Percentiles rank a stretch among this genome's conserved stretches.
phyloP scores from a whole-genome alignment of 139 green algal species.

The Axilococcus clingmanii region DNA sequence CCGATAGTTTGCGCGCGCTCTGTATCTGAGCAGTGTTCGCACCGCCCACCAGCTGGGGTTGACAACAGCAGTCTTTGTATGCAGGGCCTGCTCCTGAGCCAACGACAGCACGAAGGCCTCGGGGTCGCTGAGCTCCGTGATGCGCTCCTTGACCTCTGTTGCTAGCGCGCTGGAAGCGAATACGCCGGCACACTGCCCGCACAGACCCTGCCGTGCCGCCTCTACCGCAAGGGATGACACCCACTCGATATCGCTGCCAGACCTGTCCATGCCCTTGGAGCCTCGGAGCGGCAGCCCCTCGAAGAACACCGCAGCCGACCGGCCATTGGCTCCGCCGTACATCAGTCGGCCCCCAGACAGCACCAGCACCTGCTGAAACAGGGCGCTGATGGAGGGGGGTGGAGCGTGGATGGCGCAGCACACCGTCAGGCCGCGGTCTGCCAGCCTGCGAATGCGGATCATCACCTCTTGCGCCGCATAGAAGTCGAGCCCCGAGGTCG shows the following conservation, averaged over 20 bases:
- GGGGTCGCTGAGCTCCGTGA: background rate
- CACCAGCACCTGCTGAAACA: background rate
- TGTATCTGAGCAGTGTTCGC: conserved; percentile 73
- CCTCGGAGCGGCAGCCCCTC: no score
- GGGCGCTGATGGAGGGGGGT: background rate
- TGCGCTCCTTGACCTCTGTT: background rate
- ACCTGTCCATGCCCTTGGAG: no score
- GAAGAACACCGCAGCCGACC: no score
- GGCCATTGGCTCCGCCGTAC: background rate
- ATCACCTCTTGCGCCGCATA: background rate
- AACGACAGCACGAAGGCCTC: background rate
- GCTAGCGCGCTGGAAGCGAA: no score
- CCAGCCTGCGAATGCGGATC: background rate
- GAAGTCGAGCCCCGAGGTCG: background rate
- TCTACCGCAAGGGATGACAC: no score
- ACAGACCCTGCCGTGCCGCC: no score
- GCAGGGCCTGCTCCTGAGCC: no score
- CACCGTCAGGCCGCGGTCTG: background rate
- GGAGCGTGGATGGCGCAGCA: background rate
- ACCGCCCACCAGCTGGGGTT: no score
- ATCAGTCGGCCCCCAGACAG: background rate
- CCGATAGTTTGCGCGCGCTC: conserved; percentile 54
- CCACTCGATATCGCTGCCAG: no score
- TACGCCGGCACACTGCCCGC: background rate
- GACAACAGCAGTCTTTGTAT: no score